Evolutionary conservation across 345 rosid species (phyloP).

Genomic region (Hevea brasiliensis): DNA sequence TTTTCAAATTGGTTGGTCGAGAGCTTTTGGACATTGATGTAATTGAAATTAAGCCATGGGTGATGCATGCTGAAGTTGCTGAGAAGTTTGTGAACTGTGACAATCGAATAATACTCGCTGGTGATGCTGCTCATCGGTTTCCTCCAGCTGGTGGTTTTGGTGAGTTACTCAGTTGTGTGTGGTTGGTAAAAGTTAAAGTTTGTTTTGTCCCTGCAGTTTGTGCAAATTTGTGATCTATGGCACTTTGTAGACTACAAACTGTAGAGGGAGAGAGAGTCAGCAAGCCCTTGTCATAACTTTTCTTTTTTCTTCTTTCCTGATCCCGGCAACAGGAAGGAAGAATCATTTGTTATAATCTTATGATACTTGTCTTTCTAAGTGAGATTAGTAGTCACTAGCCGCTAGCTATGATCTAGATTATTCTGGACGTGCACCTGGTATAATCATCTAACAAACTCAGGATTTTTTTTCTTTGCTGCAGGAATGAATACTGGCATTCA

Average conservation of each 20-base stretch:
- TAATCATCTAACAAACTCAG: background rate
- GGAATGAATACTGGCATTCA: slow-evolving; percentile 99
- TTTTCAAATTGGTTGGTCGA: slow-evolving; percentile 73
- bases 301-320: background rate
- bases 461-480: slow-evolving; percentile 24
- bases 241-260: background rate
- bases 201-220: background rate
- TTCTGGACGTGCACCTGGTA: background rate
- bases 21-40: slow-evolving; percentile 80
- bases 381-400: background rate
- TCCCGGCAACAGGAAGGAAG: background rate
- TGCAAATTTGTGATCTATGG: background rate
- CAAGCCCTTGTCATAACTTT: background rate
- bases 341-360: background rate
- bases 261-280: background rate
- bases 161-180: slow-evolving; percentile 31
- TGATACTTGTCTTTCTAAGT: background rate
- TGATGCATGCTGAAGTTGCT: slow-evolving; percentile 98
- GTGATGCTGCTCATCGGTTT: slow-evolving; percentile 95
- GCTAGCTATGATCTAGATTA: background rate
- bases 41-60: slow-evolving; percentile 90
- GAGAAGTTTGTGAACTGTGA: slow-evolving; percentile 61
- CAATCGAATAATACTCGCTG: slow-evolving; percentile 69
- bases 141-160: slow-evolving; percentile 99
- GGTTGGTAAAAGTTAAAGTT: background rate